A percentile compares a stretch with the other conserved stretches of the same genome.
Evolutionary conservation across 345 rosid genomes (phyloP).

Genomic region (Eucalyptus marginata): DNA sequence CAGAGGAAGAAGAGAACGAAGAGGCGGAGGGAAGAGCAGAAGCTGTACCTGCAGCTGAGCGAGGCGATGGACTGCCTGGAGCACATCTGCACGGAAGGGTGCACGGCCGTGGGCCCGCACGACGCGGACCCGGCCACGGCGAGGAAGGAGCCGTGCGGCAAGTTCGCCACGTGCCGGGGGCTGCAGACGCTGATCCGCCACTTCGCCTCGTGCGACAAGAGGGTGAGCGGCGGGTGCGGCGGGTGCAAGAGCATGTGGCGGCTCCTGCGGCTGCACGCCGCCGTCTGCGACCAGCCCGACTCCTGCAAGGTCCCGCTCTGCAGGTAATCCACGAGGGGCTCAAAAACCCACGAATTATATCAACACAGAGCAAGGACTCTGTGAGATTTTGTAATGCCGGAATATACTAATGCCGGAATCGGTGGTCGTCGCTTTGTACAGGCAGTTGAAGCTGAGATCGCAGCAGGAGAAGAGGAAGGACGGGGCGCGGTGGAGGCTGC

Average conservation of each 20-base stretch:
- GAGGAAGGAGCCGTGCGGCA: conserved; percentile 32
- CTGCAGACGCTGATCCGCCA: conserved; percentile 64
- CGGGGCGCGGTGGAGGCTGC: conserved; percentile 15
- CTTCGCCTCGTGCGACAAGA: conserved; percentile 48
- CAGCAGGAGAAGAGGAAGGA: conserved; percentile 16
- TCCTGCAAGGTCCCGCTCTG: conserved; percentile 83
- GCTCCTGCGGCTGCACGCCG: conserved; percentile 77
- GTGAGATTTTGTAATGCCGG: too few relatives aligned
- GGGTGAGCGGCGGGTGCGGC: conserved; percentile 52
- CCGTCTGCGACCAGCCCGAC: conserved; percentile 44
- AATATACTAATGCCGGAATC: too few relatives aligned
- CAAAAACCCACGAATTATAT: neutral
- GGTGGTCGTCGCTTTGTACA: neutral
- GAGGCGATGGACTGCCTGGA: conserved; percentile 88
- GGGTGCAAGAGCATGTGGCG: conserved; percentile 86
- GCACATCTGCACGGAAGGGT: conserved; percentile 86
- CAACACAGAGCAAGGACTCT: neutral
- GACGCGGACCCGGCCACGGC: conserved; percentile 11
- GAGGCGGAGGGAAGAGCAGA: conserved; percentile 37
- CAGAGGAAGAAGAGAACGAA: conserved; percentile 70
- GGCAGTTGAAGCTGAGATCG: conserved; percentile 22
- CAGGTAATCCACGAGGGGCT: conserved; percentile 34
- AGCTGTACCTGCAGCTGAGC: conserved; percentile 46
- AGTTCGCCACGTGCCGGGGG: conserved; percentile 59
- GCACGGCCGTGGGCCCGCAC: conserved; percentile 58